Percentiles rank a stretch among this genome's conserved stretches.
phyloP scores from a whole-genome alignment of 192 early-diverging fungal species.

The Lobosporangium transversale region DNA sequence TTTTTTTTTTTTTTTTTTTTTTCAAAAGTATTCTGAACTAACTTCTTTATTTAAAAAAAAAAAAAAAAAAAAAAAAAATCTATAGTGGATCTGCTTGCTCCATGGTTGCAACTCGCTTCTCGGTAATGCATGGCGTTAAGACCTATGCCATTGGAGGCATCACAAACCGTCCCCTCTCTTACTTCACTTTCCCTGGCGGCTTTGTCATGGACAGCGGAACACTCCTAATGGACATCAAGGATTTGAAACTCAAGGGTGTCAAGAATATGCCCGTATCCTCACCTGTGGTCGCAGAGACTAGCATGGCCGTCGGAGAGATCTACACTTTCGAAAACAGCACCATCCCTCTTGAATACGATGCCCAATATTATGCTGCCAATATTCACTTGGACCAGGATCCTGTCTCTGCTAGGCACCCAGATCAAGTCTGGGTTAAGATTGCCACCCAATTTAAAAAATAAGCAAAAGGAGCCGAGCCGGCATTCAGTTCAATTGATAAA shows the following conservation, averaged over 20 bases:
- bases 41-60: not conserved
- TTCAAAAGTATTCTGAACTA: not conserved
- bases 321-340: conserved; percentile 27
- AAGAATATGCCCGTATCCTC: conserved; percentile 7
- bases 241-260: conserved; percentile 10
- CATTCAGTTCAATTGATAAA: no score
- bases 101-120: conserved; percentile 41
- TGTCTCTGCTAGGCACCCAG: conserved; percentile 40
- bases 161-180: conserved; percentile 31
- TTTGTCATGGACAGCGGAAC: conserved; percentile 17
- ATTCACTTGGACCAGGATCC: conserved; percentile 39
- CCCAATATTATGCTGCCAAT: conserved; percentile 21
- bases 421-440: conserved; percentile 41
- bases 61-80: not conserved
- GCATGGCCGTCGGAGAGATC: conserved; percentile 26
- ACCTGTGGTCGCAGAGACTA: conserved; percentile 13
- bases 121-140: conserved; percentile 21
- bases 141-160: conserved; percentile 51
- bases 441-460: conserved; percentile 3
- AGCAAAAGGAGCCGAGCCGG: no score
- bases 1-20: not conserved
- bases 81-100: conserved; percentile 44
- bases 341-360: conserved; percentile 36
- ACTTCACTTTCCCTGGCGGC: conserved; percentile 49
- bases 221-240: conserved; percentile 3